These are phyloP conservation scores for Haplographium delicatum DNA, from an alignment of 495 filamentous ascomycete species.

Conservation along the genomic window DNA sequence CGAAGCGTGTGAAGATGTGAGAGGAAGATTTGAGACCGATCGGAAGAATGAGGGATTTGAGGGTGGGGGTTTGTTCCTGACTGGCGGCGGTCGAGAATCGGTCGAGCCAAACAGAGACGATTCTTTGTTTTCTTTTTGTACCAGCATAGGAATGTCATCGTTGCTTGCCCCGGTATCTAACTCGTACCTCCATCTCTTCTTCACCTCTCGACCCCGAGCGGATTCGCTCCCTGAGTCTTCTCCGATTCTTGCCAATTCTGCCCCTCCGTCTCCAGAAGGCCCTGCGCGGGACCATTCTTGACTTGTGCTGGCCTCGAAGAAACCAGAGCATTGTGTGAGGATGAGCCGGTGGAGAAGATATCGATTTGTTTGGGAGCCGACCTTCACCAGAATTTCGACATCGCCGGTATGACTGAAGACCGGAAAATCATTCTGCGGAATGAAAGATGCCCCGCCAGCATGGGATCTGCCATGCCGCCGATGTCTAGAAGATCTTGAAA, in stretches of 20 bases:
- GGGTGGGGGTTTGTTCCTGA: conserved; percentile 48
- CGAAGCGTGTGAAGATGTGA: conserved; percentile 34
- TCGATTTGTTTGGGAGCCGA: conserved; percentile 65
- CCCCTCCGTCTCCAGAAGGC: conserved; percentile 26
- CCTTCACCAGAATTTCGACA: conserved; percentile 76
- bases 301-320: conserved; percentile 85
- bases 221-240: conserved; percentile 42
- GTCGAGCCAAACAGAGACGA: conserved; percentile 27
- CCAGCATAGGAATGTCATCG: conserved; percentile 81
- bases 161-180: conserved; percentile 68
- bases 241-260: conserved; percentile 49
- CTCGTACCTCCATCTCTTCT: conserved; percentile 78
- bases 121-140: conserved; percentile 60
- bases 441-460: conserved; percentile 64
- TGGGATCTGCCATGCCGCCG: conserved; percentile 73
- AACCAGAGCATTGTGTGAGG: conserved; percentile 80
- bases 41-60: conserved; percentile 72
- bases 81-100: conserved; percentile 33
- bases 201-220: conserved; percentile 29
- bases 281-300: conserved; percentile 71
- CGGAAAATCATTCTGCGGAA: conserved; percentile 84
- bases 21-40: conserved; percentile 74
- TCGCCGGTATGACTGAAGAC: conserved; percentile 86
- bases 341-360: conserved; percentile 85
- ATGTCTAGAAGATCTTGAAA: conserved; percentile 48